Percentiles rank a stretch among this genome's conserved stretches.
phyloP scores from a whole-genome alignment of 2,329 filamentous ascomycete species.

The Xylaria sp. region DNA sequence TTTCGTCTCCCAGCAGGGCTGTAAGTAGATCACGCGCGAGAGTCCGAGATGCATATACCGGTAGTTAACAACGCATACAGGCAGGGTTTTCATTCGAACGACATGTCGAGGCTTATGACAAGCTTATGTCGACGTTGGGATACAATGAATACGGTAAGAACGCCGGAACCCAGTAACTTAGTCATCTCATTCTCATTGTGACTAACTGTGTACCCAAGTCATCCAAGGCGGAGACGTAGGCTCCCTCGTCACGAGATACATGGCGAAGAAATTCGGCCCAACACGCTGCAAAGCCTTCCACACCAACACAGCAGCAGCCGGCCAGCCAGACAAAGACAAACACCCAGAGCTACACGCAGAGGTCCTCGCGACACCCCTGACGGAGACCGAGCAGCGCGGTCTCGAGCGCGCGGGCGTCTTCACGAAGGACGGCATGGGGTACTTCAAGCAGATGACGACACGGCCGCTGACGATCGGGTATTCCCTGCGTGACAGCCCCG shows the following conservation, averaged over 20 bases:
- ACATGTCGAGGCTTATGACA: conserved; percentile 28
- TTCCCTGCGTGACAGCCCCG: conserved; percentile 22
- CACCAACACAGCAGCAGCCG: conserved; percentile 9
- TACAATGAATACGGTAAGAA: conserved; percentile 23
- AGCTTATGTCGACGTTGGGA: conserved; percentile 27
- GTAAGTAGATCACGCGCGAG: neutral
- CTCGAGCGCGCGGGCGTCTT: conserved; percentile 12
- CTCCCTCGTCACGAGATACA: neutral
- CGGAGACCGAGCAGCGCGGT: neutral
- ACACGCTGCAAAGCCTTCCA: conserved; percentile 21
- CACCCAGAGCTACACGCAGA: conserved; percentile 20
- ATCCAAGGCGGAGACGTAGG: conserved; percentile 30
- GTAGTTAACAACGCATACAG: neutral
- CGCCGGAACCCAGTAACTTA: neutral
- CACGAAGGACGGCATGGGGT: conserved; percentile 20
- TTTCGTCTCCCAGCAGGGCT: conserved; percentile 18
- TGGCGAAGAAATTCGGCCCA: conserved; percentile 26
- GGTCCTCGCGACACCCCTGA: conserved; percentile 7
- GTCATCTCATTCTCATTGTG: no score
- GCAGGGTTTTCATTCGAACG: conserved; percentile 23
- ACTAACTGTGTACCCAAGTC: conserved; percentile 9
- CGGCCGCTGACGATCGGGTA: conserved; percentile 25
- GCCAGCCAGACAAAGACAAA: neutral
- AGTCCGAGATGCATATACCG: neutral
- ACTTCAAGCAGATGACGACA: conserved; percentile 9